A percentile compares a stretch with the other conserved stretches of the same genome.
Conservation (phyloP, 164 flowering plant genomes). For the Amborella trichopoda region DNA sequence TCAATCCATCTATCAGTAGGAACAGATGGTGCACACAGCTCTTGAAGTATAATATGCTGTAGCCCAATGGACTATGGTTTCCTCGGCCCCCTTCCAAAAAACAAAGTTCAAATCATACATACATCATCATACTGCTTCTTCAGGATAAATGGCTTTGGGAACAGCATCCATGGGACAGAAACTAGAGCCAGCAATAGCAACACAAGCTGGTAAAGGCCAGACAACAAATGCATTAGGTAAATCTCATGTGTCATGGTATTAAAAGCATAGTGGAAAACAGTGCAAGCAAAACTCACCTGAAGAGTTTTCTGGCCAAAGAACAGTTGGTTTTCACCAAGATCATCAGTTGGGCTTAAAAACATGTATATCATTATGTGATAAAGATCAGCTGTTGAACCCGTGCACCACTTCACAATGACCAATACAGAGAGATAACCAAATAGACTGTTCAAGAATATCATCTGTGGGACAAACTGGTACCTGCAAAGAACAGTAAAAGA, state of each 20-base stretch:
- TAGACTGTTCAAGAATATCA: conserved; percentile 78
- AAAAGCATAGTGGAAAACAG: background rate
- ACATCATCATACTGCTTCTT: conserved; percentile 76
- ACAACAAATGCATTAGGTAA: background rate
- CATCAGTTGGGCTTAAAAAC: conserved; percentile 97
- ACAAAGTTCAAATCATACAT: conserved; percentile 5
- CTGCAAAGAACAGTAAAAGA: conserved; percentile 26
- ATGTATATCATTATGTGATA: conserved; percentile 94
- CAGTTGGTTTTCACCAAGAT: conserved; percentile 94
- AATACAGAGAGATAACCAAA: conserved; percentile 93
- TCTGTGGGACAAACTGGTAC: conserved; percentile 90
- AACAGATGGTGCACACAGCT: too few relatives aligned
- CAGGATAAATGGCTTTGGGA: conserved; percentile 91
- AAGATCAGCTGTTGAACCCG: conserved; percentile 92
- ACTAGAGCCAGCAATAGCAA: conserved; percentile 65
- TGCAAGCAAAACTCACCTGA: conserved; percentile 55
- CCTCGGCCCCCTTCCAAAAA: too few relatives aligned
- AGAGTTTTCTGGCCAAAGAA: conserved; percentile 65
- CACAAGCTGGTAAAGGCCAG: conserved; percentile 35
- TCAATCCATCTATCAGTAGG: too few relatives aligned
- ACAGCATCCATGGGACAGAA: conserved; percentile 96
- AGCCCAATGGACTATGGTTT: too few relatives aligned
- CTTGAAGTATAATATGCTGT: too few relatives aligned
- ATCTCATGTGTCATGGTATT: background rate
- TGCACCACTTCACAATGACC: conserved; percentile 78